phyloP scores from a whole-genome alignment of 495 filamentous ascomycete genomes.

The Antarctomyces pellizariae region DNA sequence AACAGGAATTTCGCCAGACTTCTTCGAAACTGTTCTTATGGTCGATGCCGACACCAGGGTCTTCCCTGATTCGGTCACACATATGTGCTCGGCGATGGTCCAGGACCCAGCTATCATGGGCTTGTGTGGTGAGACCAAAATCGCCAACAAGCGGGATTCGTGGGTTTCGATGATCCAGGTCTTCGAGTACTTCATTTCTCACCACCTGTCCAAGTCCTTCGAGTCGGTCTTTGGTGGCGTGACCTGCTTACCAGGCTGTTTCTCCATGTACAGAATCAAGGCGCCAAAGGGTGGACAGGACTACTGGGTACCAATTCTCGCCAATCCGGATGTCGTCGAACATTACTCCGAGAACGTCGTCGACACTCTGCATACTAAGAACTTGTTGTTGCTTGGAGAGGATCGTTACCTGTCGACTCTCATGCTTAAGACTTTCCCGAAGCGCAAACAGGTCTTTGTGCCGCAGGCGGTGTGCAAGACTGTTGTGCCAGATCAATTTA shows the following conservation, averaged over 20 bases:
- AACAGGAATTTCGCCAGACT: constrained; percentile 92
- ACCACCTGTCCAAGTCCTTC: constrained; percentile 90
- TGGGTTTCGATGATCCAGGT: constrained; percentile 99
- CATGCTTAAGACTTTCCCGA: constrained; percentile 97
- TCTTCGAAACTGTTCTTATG: constrained; percentile 93
- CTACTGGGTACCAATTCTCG: constrained; percentile 97
- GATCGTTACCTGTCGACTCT: constrained; percentile 93
- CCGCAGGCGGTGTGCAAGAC: constrained; percentile 98
- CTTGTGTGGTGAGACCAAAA: constrained; percentile 96
- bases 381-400: constrained; percentile 80
- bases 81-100: constrained; percentile 98
- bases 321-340: constrained; percentile 95
- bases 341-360: constrained; percentile 99
- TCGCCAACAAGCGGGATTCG: constrained; percentile 84
- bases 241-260: constrained; percentile 95
- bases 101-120: constrained; percentile 99
- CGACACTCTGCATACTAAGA: constrained; percentile 98
- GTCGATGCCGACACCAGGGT: constrained; percentile 98
- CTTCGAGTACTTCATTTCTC: constrained; percentile 99
- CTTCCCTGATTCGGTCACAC: constrained; percentile 91
- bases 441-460: constrained; percentile 96
- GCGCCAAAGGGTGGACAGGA: constrained; percentile 95
- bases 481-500: constrained; percentile 80
- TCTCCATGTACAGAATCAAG: constrained; percentile 99
- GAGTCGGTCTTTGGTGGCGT: constrained; percentile 98